Evolutionary conservation across 169 alveolate species (phyloP).

Genomic region (Sarcocystis neurona): DNA sequence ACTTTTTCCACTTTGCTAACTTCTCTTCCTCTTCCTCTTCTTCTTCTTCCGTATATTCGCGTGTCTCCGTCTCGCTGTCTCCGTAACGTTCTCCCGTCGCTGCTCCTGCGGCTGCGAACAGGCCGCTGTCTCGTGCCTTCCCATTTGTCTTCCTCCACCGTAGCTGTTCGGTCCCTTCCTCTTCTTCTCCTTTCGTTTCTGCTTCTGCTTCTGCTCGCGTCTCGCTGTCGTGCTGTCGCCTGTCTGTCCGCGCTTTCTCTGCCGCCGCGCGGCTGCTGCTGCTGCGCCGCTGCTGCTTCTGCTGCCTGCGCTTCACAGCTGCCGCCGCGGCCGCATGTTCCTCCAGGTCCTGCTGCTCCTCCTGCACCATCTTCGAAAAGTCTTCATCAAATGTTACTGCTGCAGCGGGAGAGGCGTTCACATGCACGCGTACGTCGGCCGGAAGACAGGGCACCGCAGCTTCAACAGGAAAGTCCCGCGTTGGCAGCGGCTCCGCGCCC

Average conservation of each 20-base stretch:
- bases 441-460: slow-evolving; percentile 19
- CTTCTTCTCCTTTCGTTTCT: not conserved
- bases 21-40: not conserved
- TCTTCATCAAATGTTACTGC: not conserved
- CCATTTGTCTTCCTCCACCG: not conserved
- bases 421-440: slow-evolving; percentile 14
- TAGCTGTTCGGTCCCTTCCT: not conserved
- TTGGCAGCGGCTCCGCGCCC: not conserved
- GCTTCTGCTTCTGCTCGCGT: not conserved
- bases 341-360: slow-evolving; percentile 13
- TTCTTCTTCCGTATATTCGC: not conserved
- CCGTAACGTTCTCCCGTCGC: no score
- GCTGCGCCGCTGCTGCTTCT: no score
- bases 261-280: no score
- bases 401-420: not conserved
- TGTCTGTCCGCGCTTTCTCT: no score
- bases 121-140: no score
- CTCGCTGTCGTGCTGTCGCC: not conserved
- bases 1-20: no score
- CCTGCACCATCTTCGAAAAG: not conserved
- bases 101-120: no score
- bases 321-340: not conserved
- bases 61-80: not conserved
- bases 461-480: not conserved
- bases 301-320: no score